Evolutionary conservation across 2,329 filamentous ascomycete genomes (phyloP).

Genomic region (Pseudopithomyces maydicus): DNA sequence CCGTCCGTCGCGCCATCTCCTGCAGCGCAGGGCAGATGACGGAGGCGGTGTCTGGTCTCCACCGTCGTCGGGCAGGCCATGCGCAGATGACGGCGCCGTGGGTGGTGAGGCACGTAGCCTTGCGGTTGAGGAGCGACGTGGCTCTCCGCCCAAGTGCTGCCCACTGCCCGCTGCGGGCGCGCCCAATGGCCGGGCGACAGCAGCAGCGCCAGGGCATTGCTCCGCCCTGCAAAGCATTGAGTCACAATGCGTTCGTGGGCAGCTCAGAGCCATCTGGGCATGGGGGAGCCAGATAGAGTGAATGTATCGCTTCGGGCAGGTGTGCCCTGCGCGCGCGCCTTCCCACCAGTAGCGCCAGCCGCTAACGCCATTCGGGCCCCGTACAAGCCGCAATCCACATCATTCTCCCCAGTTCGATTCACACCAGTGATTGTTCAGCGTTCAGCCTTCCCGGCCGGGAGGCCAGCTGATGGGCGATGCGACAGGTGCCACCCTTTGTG

Average conservation of each 20-base stretch:
- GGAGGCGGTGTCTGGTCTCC: neutral
- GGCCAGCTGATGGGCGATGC: slow-evolving; percentile 5
- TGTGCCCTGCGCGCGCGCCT: neutral
- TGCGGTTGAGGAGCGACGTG: slow-evolving; percentile 5
- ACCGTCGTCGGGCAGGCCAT: neutral
- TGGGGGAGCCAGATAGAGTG: neutral
- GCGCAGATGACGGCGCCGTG: neutral
- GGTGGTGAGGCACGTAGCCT: slow-evolving; percentile 1
- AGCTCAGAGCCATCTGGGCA: neutral
- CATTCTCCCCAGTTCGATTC: slow-evolving; percentile 7
- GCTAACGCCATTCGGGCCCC: slow-evolving; percentile 6
- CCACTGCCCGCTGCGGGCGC: too few species aligned
- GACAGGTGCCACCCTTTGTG: slow-evolving; percentile 6
- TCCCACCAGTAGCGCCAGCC: neutral
- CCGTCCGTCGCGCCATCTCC: neutral
- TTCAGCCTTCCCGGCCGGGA: slow-evolving; percentile 5
- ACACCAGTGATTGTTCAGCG: slow-evolving; percentile 9
- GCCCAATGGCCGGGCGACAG: slow-evolving; percentile 2
- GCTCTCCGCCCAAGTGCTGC: neutral
- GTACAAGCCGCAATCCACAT: slow-evolving; percentile 6
- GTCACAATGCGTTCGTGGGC: slow-evolving; percentile 3
- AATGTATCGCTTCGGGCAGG: slow-evolving; percentile 4
- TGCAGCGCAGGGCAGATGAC: neutral
- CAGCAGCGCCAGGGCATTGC: neutral
- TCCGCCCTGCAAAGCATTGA: neutral